Evolutionary conservation across 805 yeast species (phyloP).

Genomic region (Sugiyamaella chiloensis): DNA sequence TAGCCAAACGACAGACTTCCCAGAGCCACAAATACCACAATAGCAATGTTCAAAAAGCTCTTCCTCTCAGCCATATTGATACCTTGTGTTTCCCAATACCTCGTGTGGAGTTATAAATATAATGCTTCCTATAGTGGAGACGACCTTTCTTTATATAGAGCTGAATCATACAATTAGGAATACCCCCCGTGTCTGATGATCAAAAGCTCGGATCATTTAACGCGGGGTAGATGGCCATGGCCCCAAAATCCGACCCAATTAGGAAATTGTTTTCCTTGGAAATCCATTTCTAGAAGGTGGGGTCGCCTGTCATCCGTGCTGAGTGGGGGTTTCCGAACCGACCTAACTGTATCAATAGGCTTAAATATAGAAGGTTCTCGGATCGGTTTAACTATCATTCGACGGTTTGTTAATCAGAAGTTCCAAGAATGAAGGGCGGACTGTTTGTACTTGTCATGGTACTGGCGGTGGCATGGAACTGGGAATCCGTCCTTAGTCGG

Average conservation of each 20-base stretch:
- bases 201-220: neutral
- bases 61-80: neutral
- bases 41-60: slow-evolving; percentile 1
- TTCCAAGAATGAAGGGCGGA: neutral
- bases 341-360: too few species aligned
- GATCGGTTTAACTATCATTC: neutral
- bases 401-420: neutral
- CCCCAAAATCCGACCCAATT: neutral
- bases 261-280: neutral
- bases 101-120: too few species aligned
- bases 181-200: neutral
- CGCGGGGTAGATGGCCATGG: neutral
- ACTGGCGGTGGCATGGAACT: slow-evolving; percentile 1
- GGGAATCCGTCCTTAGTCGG: neutral
- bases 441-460: neutral
- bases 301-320: neutral
- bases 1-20: slow-evolving; percentile 14
- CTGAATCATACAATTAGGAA: too few species aligned
- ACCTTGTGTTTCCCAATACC: neutral
- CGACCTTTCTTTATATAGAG: too few species aligned
- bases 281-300: neutral
- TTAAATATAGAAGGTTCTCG: too few species aligned
- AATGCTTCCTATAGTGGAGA: too few species aligned
- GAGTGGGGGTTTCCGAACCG: slow-evolving; percentile 2
- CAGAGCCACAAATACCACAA: slow-evolving; percentile 8